A percentile compares a stretch with the other conserved stretches of the same genome.
These are phyloP conservation scores for Multifurca ochricompacta DNA, from an alignment of 768 basidiomycete species.

Conservation along the genomic window DNA sequence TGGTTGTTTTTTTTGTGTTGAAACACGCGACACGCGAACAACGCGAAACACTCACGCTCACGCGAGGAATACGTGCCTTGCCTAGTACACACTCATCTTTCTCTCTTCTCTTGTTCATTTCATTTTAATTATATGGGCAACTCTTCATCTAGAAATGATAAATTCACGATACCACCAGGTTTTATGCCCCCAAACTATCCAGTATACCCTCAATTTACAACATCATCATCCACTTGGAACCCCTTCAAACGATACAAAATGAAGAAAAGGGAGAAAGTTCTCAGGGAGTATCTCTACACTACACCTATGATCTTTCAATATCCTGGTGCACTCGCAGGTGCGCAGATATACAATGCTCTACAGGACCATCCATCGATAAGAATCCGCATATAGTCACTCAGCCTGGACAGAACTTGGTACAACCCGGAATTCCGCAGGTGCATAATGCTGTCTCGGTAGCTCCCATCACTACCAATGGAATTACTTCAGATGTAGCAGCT, in stretches of 20 bases:
- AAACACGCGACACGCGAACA: not conserved
- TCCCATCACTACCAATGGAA: not conserved
- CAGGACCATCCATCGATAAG: not conserved
- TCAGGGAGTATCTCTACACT: conserved; percentile 17
- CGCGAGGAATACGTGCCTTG: no score
- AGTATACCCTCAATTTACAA: not conserved
- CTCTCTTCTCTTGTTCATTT: not conserved
- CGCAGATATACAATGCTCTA: not conserved
- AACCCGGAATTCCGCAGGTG: conserved; percentile 6
- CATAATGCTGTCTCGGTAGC: conserved; percentile 3
- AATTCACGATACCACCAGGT: conserved; percentile 4
- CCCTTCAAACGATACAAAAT: conserved; percentile 14
- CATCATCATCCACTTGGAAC: conserved; percentile 8
- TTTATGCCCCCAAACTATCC: conserved; percentile 12
- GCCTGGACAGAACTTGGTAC: conserved; percentile 12
- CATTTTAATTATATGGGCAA: conserved; percentile 12
- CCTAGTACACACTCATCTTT: no score
- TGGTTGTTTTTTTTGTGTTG: no score
- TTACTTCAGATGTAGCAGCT: no score
- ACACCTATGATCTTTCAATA: conserved; percentile 19
- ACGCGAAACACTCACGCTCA: not conserved
- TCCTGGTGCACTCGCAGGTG: conserved; percentile 12
- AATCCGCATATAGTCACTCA: conserved; percentile 1
- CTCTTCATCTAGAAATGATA: conserved; percentile 9
- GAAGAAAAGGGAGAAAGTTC: conserved; percentile 13